These are phyloP conservation scores for Raffaelea deltoideospora DNA, from an alignment of 2,329 filamentous ascomycete species.

Conservation along the genomic window DNA sequence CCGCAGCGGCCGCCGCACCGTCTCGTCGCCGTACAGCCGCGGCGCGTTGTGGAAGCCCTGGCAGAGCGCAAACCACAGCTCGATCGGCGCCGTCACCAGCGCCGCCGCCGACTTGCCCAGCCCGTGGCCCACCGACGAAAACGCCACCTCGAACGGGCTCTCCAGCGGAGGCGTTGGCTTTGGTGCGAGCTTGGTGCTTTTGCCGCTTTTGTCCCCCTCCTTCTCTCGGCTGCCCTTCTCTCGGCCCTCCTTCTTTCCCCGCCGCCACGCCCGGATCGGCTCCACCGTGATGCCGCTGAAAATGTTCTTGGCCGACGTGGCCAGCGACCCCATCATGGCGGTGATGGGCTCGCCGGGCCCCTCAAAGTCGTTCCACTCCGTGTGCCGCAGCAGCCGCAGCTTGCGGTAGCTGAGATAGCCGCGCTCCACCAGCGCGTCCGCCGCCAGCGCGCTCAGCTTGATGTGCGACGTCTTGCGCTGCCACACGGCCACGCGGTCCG, in stretches of 20 bases:
- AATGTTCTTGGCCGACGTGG: constrained; percentile 40
- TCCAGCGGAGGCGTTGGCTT: too few species aligned
- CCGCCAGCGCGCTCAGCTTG: constrained; percentile 47
- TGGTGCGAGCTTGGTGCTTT: constrained; percentile 12
- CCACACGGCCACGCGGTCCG: constrained; percentile 51
- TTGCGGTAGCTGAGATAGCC: constrained; percentile 49
- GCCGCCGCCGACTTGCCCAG: constrained; percentile 34
- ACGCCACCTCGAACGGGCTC: constrained; percentile 24
- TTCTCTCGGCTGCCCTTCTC: constrained; percentile 2
- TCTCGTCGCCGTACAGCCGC: constrained; percentile 54
- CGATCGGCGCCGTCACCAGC: constrained; percentile 41
- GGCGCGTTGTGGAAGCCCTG: constrained; percentile 60
- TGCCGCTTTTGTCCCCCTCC: constrained; percentile 5
- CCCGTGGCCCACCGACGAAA: constrained; percentile 35
- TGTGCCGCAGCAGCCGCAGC: constrained; percentile 47
- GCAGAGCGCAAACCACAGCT: constrained; percentile 44
- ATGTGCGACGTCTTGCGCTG: constrained; percentile 44
- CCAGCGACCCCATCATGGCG: constrained; percentile 45
- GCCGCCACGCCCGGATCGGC: constrained; percentile 45
- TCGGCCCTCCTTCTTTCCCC: constrained; percentile 34
- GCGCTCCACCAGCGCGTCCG: constrained; percentile 45
- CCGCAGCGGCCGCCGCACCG: constrained; percentile 45
- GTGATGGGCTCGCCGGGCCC: constrained; percentile 61
- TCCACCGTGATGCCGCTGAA: constrained; percentile 49
- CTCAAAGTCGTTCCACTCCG: constrained; percentile 65